Evolutionary conservation across 257 asterid genomes (phyloP).

Genomic region (Capsicum chinense): DNA sequence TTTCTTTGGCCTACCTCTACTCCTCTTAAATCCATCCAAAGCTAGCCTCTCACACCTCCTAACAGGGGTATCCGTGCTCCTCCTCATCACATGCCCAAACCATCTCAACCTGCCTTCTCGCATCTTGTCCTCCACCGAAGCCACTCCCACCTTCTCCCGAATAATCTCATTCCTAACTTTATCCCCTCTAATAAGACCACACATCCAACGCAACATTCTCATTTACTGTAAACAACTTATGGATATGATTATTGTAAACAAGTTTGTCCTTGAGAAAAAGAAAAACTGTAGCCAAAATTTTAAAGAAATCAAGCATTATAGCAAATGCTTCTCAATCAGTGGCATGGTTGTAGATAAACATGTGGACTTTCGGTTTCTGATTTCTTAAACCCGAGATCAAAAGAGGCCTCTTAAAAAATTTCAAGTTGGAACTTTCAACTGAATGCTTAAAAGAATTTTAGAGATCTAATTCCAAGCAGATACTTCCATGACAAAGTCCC

Average conservation of each 20-base stretch:
- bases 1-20: no score
- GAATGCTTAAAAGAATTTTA: not conserved
- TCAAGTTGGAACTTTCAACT: slow-evolving; percentile 6
- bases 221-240: not conserved
- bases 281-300: not conserved
- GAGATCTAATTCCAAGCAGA: not conserved
- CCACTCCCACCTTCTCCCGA: no score
- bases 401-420: not conserved
- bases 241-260: slow-evolving; percentile 21
- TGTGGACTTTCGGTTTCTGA: not conserved
- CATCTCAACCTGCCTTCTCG: no score
- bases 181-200: no score
- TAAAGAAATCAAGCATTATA: slow-evolving; percentile 13
- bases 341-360: slow-evolving; percentile 2
- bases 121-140: no score
- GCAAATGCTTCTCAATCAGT: not conserved
- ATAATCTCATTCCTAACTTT: no score
- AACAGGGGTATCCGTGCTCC: no score
- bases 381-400: slow-evolving; percentile 7
- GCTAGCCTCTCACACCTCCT: no score
- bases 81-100: no score
- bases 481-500: not conserved
- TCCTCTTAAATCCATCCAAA: no score
- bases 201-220: no score
- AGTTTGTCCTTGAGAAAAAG: not conserved